These are phyloP conservation scores for Nakazawaea pomicola DNA, from an alignment of 805 yeast genomes.

Conservation along the genomic window DNA sequence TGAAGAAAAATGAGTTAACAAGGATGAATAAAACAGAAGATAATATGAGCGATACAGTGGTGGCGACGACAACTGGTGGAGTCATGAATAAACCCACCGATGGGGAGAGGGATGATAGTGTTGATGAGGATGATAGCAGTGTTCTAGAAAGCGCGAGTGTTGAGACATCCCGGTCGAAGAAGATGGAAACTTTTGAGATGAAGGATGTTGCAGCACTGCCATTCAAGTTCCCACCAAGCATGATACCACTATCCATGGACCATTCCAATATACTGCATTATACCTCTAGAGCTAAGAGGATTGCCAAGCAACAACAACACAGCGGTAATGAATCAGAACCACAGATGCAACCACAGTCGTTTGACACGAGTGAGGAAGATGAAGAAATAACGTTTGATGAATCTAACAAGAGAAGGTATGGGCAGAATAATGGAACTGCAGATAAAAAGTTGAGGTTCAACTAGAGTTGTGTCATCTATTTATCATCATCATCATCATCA, in stretches of 20 bases:
- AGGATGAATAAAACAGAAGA: background rate
- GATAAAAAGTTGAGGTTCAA: slow-evolving; percentile 1
- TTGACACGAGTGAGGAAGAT: slow-evolving; percentile 13
- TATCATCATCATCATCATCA: no score
- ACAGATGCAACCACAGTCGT: slow-evolving; percentile 11
- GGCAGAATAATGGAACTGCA: background rate
- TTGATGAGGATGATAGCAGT: slow-evolving; percentile 28
- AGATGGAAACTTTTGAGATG: no score
- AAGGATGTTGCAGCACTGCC: slow-evolving; percentile 15
- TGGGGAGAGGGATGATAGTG: slow-evolving; percentile 32
- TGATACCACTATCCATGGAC: slow-evolving; percentile 19
- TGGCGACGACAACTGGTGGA: background rate
- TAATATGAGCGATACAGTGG: slow-evolving; percentile 5
- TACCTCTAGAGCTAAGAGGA: slow-evolving; percentile 9
- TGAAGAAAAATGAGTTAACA: slow-evolving; percentile 38
- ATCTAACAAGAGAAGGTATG: background rate
- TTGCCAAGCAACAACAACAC: background rate
- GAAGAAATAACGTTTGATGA: slow-evolving; percentile 8
- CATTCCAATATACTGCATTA: slow-evolving; percentile 15
- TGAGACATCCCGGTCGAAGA: no score
- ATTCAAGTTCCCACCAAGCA: slow-evolving; percentile 24
- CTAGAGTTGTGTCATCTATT: no score
- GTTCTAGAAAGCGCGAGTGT: no score
- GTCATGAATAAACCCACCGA: slow-evolving; percentile 17
- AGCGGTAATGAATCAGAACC: slow-evolving; percentile 1